These are phyloP conservation scores for Fusarium continuum DNA, from an alignment of 2,329 filamentous ascomycete genomes.

Conservation along the genomic window DNA sequence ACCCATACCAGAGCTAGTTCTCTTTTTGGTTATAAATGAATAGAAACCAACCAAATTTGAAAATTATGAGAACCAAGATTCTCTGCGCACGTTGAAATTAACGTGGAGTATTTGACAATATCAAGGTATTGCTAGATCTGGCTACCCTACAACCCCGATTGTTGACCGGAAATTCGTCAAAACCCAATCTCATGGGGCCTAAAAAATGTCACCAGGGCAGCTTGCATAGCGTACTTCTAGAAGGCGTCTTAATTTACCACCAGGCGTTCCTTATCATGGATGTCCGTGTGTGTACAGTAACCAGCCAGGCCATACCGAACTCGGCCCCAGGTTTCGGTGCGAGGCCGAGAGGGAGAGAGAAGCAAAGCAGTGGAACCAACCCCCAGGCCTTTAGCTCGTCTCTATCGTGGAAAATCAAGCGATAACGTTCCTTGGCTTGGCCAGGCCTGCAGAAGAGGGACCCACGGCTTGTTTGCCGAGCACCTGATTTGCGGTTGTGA, in stretches of 20 bases:
- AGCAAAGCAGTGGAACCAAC: slow-evolving; percentile 1
- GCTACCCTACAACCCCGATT: slow-evolving; percentile 4
- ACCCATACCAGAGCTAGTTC: too few relatives aligned
- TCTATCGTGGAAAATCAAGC: background rate
- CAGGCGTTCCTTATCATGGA: background rate
- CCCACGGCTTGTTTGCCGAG: slow-evolving; percentile 19
- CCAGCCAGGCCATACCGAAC: slow-evolving; percentile 6
- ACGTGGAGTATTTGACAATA: too few relatives aligned
- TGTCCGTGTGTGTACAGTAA: background rate
- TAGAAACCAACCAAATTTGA: too few relatives aligned
- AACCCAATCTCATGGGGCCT: background rate
- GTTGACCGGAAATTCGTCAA: background rate
- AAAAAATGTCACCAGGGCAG: slow-evolving; percentile 10
- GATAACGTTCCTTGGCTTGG: slow-evolving; percentile 18
- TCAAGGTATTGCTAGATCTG: too few relatives aligned
- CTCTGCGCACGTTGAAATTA: too few relatives aligned
- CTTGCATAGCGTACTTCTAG: slow-evolving; percentile 9
- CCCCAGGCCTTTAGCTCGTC: background rate
- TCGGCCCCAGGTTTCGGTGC: slow-evolving; percentile 25
- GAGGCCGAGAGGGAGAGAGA: slow-evolving; percentile 14
- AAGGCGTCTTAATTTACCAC: background rate
- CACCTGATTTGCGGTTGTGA: slow-evolving; percentile 14
- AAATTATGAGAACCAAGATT: too few relatives aligned
- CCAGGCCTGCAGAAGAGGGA: too few relatives aligned
- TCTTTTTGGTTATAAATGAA: too few relatives aligned